Percentiles rank a stretch among this genome's conserved stretches.
Conservation (phyloP, 768 basidiomycete genomes). For the Galerina marginata region DNA sequence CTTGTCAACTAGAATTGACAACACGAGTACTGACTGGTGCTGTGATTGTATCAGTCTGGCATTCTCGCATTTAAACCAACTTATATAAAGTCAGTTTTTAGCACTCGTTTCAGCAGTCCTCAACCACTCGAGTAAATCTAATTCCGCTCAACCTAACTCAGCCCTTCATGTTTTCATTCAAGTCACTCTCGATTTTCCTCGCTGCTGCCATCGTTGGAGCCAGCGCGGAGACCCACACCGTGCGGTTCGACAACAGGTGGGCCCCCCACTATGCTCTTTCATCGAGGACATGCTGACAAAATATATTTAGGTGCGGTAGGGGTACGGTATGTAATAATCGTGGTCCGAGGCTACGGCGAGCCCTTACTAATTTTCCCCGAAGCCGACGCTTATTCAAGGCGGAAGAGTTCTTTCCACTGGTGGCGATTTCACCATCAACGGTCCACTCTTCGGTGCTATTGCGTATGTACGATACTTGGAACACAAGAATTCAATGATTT, state of each 20-base stretch:
- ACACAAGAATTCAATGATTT: background rate
- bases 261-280: constrained; percentile 27
- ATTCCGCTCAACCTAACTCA: background rate
- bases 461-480: constrained; percentile 28
- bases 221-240: constrained; percentile 38
- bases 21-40: too few relatives aligned
- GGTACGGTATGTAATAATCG: constrained; percentile 33
- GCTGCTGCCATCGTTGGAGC: constrained; percentile 25
- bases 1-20: too few relatives aligned
- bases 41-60: too few relatives aligned
- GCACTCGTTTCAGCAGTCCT: too few relatives aligned
- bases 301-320: constrained; percentile 33
- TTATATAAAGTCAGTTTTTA: too few relatives aligned
- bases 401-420: constrained; percentile 22
- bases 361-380: too few relatives aligned
- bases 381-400: constrained; percentile 38
- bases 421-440: constrained; percentile 15
- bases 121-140: background rate
- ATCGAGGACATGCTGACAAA: background rate
- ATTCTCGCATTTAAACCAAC: too few relatives aligned
- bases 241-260: constrained; percentile 43
- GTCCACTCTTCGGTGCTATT: constrained; percentile 36
- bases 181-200: constrained; percentile 24
- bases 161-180: constrained; percentile 17
- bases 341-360: background rate